phyloP scores from a whole-genome alignment of 257 asterid genomes.

The Capsicum baccatum region DNA sequence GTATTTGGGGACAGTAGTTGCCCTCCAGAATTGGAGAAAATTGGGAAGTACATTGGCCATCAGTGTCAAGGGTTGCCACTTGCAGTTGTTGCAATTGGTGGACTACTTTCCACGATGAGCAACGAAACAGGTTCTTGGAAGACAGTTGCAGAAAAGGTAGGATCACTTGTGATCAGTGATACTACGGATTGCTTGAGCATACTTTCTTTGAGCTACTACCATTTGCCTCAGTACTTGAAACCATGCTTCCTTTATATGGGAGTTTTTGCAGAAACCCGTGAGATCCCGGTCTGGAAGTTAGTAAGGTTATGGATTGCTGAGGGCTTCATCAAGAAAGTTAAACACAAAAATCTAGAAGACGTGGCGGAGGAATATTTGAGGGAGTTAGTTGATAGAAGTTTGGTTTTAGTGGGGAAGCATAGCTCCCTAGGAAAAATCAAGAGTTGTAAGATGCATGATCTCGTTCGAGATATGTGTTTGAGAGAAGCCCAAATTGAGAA shows the following conservation, averaged over 20 bases:
- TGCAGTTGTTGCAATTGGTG: background rate
- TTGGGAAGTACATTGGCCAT: conserved; percentile 1
- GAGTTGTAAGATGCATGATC: conserved; percentile 3
- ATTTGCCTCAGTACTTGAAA: conserved; percentile 24
- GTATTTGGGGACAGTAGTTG: background rate
- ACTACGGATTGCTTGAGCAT: background rate
- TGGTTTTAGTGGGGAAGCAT: background rate
- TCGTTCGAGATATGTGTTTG: conserved; percentile 7
- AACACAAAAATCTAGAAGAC: background rate
- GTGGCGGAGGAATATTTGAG: background rate
- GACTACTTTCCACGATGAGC: background rate
- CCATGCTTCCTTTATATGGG: conserved; percentile 7
- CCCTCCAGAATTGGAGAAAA: background rate
- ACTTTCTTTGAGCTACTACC: conserved; percentile 16
- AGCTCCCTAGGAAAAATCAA: background rate
- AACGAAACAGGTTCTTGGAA: conserved; percentile 7
- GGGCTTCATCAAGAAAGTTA: background rate
- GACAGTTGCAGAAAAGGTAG: background rate
- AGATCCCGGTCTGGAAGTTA: background rate
- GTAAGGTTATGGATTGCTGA: background rate
- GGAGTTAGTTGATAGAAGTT: background rate
- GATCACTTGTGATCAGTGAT: background rate
- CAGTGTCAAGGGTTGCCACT: conserved; percentile 20
- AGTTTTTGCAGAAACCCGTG: background rate
- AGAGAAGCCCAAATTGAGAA: background rate